Base-by-base conservation (phyloP, 2,329 filamentous ascomycete species). In the Coleophoma crateriformis region DNA sequence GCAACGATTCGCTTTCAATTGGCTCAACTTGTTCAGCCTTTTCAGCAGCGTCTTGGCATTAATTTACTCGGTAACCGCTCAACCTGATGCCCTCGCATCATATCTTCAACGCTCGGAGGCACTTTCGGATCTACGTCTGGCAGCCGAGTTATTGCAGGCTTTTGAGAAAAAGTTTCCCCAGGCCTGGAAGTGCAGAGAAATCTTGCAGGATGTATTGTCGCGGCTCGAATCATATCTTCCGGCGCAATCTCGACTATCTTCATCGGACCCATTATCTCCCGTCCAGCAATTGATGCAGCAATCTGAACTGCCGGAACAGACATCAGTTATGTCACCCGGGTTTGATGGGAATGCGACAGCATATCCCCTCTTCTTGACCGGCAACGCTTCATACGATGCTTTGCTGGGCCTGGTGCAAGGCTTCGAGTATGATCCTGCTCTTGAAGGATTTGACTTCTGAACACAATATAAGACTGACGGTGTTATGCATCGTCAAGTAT, bases 11-110 rank as follows among this genome's bases (percentile, higher is more conserved):
- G 66, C 69, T 0, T 71, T 69, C 53, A 71, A 72, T 51, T 73
- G 67, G 68, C 54, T 72, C 4, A 71, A 71, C 34, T 57, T 73
- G 6, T 63, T 73, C 2, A 57, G 63, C 1, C 50, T 74, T 2
- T 75, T 73, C 51, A 74, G 69, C 1, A 61, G 67, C 1, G 67
- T 68, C 0, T 56, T 75, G 3, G 69, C 71, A 1, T 62, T 74
- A 4, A 67, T 74, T 33, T 74, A 74, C 50, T 67, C 71, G 1
- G 67, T 66, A 2, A 73, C 68, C 0, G 69, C 64, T 1, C 67
- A 69, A 41, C 67, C 68, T 0, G 64, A 71, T 8, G 19, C 41
- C 4, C 39, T 47, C 8, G 17, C 37, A 10, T 47, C 46, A 19
- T 38, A 40, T 33, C 35, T 47, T 1, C 37, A 41, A 38, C 35